Percentiles rank a stretch among this genome's conserved stretches.
Evolutionary conservation across 371 early-diverging fungal genomes (phyloP).

Genomic region (Zopfochytrium polystomum): DNA sequence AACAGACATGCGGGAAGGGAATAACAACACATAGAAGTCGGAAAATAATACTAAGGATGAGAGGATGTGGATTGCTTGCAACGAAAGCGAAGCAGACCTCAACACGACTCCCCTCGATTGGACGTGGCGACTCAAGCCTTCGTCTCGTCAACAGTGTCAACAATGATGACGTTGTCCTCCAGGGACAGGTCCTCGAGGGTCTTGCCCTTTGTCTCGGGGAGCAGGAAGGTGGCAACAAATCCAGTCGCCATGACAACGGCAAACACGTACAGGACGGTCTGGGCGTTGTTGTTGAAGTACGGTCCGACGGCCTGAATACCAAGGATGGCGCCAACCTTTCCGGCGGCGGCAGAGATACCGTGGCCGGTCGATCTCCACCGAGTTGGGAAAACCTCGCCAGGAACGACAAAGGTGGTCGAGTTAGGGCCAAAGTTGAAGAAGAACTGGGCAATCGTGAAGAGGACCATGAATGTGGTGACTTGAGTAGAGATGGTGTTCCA

Average conservation of each 20-base stretch:
- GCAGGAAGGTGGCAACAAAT: conserved; percentile 48
- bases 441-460: conserved; percentile 76
- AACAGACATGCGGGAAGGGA: no score
- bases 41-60: no score
- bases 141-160: background rate
- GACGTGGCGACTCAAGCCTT: no score
- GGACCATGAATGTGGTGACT: conserved; percentile 56
- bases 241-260: conserved; percentile 36
- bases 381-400: conserved; percentile 85
- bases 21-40: no score
- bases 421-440: conserved; percentile 93
- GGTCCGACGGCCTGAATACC: conserved; percentile 38
- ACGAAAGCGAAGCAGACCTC: no score
- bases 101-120: no score
- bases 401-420: conserved; percentile 81
- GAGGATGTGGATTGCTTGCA: no score
- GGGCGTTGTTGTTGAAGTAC: conserved; percentile 15
- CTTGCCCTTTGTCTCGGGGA: conserved; percentile 76
- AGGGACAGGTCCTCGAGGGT: conserved; percentile 58
- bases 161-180: conserved; percentile 5
- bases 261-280: conserved; percentile 21
- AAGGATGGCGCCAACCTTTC: conserved; percentile 79
- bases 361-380: conserved; percentile 80
- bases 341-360: conserved; percentile 84
- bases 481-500: conserved; percentile 33